Base-by-base conservation (phyloP, 1,284 basidiomycete species). In the Fomitopsis schrenkii region DNA sequence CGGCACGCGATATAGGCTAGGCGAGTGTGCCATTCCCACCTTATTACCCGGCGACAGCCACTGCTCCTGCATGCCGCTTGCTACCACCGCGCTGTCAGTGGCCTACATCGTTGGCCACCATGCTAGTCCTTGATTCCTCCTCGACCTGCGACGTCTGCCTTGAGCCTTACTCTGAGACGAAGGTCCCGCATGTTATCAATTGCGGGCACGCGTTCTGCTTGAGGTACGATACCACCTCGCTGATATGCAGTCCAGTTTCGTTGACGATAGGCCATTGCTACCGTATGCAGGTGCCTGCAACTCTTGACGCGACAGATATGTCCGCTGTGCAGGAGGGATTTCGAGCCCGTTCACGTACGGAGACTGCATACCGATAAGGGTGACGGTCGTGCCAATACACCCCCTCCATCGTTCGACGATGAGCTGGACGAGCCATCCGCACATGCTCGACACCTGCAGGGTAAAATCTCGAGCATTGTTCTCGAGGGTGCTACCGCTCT, bases 81-180 rank as follows among this genome's bases (percentile, higher is more conserved):
- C 67, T 67, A 68, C 62, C 67, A 66, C 66, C 66, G 62, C 63
- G 68, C 66, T 68, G 30, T 8, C 30, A 33, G 30, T 33, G 67
- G 67, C 67, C 69, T 66, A 57, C 53, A 58, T 64, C 65, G 33
- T 38, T 58, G 55, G 57, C 61, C 35, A 46, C 62, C 69, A 82
- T 82, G 80, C 75, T 82, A 52, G 75, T 81, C 62, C 69, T 82
- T 63, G 76, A 77, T 58, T 68, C 72, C 59, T 74, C 74, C 66
- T 82, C 80, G 45, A 75, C 74, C 7, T 82, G 80, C 74, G 80
- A 82, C 65, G 75, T 82, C 67, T 82, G 80, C 65, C 74, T 80
- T 59, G 80, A 82, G 56, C 68, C 68, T 57, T 81, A 81, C 65
- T 70, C 71, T 45, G 73, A 73, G 45, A 68, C 61, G 22, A 60